Conservation (phyloP, 2,329 filamentous ascomycete species). For the Verticillium klebahnii region DNA sequence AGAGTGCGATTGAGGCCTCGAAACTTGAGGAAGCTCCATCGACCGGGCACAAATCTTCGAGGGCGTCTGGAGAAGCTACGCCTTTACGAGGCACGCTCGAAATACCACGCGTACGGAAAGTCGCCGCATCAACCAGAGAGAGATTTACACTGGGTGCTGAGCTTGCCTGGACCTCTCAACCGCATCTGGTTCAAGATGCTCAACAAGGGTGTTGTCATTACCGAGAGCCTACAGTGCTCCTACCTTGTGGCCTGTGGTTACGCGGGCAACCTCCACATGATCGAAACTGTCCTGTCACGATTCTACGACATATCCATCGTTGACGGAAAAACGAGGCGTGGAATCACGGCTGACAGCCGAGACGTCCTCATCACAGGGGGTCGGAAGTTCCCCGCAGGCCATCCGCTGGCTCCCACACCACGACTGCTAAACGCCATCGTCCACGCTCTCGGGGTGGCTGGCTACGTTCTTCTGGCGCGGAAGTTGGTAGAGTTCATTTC, state of each 20-base stretch:
- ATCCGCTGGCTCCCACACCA: conserved; percentile 52
- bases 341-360: conserved; percentile 5
- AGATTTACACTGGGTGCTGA: conserved; percentile 8
- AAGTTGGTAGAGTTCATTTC: conserved; percentile 61
- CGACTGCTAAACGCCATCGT: conserved; percentile 62
- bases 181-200: conserved; percentile 9
- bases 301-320: conserved; percentile 2
- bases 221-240: conserved; percentile 6
- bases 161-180: conserved; percentile 3
- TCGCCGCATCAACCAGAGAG: conserved; percentile 4
- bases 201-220: neutral
- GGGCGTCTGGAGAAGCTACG: conserved; percentile 6
- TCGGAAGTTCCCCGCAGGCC: conserved; percentile 37
- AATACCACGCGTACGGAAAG: conserved; percentile 4
- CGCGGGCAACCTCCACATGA: conserved; percentile 6
- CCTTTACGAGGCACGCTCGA: conserved; percentile 2
- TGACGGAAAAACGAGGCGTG: neutral
- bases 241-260: conserved; percentile 8
- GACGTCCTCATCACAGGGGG: conserved; percentile 24
- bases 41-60: neutral
- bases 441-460: conserved; percentile 64
- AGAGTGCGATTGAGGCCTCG: conserved; percentile 34
- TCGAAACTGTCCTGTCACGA: conserved; percentile 3
- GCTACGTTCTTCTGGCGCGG: conserved; percentile 53
- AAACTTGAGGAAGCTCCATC: conserved; percentile 18